Base-by-base conservation (phyloP, 2,329 filamentous ascomycete genomes). In the Neofusicoccum laricinum region DNA sequence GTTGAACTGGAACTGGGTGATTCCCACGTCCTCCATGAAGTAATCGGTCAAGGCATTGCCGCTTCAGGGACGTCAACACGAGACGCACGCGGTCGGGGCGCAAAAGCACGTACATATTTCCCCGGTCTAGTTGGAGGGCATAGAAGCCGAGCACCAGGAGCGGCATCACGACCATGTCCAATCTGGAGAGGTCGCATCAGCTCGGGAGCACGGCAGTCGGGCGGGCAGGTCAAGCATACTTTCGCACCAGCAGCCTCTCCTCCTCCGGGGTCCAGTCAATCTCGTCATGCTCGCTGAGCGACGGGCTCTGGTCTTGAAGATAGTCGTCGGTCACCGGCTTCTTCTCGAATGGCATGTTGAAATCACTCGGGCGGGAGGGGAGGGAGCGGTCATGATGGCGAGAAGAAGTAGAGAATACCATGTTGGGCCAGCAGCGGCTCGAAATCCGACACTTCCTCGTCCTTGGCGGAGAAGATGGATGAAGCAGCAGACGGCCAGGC, bases 1-100 rank as follows among this genome's bases (percentile, higher is more conserved):
- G 67, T 87, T 87, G 71, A 84, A 80, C 66, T 85, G 79, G 65
- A 84, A 79, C 4, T 82, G 82, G 2, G 77, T 78, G 66, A 85
- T 61, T 15, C 76, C 72, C 19, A 85, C 77, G 67, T 85, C 83
- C 19, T 77, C 69, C 49, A 83, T 79, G 68, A 86, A 82, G 2
- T 77, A 81, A 45, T 84, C 83, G 2, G 83, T 85, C 43, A 85
- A 68, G 2, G 83, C 83, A 38, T 82, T 84, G 63, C 79, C 80
- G 61, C 76, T 84, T 65, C 80, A 82, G 41, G 66, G 57, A 2
- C 32, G 50, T 61, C 45, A 64, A 38, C 36, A 59, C 30, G 36
- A 45, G 19, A 32, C 30, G 43, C 36, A 21, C 25, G 36, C 34
- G 19, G 12, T n/a, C 4, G 21, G 14, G 51, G 21, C 2, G 3